Evolutionary conservation across 2,329 filamentous ascomycete species (phyloP).

Genomic region (Blumeriella jaapii): DNA sequence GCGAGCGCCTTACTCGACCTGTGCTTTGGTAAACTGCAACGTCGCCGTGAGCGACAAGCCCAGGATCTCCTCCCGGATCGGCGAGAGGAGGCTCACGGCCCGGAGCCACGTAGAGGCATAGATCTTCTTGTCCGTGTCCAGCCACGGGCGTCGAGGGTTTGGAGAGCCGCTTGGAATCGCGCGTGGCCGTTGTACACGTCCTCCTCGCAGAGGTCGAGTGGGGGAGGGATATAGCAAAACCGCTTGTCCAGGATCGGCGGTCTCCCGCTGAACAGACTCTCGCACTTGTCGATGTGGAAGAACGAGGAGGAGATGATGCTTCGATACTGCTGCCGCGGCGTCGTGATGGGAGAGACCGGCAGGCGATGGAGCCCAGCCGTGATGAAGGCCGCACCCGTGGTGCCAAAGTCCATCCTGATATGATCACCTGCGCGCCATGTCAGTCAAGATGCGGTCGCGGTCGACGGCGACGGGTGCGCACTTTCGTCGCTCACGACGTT

Average conservation of each 20-base stretch:
- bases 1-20: conserved; percentile 2
- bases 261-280: conserved; percentile 6
- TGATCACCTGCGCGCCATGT: conserved; percentile 2
- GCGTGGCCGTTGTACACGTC: conserved; percentile 3
- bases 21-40: conserved; percentile 3
- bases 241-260: conserved; percentile 6
- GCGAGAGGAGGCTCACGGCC: conserved; percentile 1
- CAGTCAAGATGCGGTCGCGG: too few relatives aligned
- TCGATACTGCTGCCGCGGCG: conserved; percentile 2
- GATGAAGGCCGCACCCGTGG: conserved; percentile 3
- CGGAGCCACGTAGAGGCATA: conserved; percentile 6
- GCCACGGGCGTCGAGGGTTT: conserved; percentile 2
- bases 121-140: conserved; percentile 10
- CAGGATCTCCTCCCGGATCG: conserved; percentile 9
- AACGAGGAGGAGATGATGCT: background rate
- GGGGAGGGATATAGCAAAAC: conserved; percentile 6
- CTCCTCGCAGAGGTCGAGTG: conserved; percentile 9
- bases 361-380: conserved; percentile 4
- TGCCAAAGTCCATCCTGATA: conserved; percentile 5
- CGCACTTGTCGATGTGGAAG: conserved; percentile 5
- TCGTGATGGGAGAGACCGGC: background rate
- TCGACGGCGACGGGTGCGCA: conserved; percentile 1
- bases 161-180: background rate
- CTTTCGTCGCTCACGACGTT: conserved; percentile 9
- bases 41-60: conserved; percentile 4